Base-by-base conservation (phyloP, 148 eudicot genomes). In the Amaranthus cruentus region DNA sequence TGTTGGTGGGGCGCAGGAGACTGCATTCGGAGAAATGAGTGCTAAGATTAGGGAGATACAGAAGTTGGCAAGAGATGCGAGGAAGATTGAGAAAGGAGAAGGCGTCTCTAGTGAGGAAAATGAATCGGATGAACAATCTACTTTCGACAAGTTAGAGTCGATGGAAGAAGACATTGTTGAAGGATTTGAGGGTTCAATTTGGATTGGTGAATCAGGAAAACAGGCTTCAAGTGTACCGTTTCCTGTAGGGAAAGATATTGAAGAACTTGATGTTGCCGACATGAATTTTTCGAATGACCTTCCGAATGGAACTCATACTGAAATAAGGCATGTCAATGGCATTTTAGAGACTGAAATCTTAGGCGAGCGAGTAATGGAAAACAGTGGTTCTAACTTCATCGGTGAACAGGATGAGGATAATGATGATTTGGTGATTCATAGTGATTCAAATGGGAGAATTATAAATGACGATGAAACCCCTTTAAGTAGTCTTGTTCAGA, bases 21-120 rank as follows among this genome's bases (percentile, higher is more conserved):
- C 15, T 38, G 60, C 56, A 28, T 47, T 53, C 28, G 11, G n/a
- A 5, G 74, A 55, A 11, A 71, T 64, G 78, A 78, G 70, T 65
- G 18, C 69, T 43, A 75, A 58, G 56, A 75, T 79, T 70, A 63
- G 13, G 68, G 82, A 79, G 82, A 79, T 79, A 70, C 82, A 79
- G 47, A 79, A 49, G 67, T 89, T 91, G 97, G 98, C 95, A 11
- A 89, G 85, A 84, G 85, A 72, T 62, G 92, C 95, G 46, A 84
- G 95, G 54, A 86, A 86, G 76, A 72, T 77, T 81, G 96, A 93
- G 82, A 81, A 62, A 51, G 70, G 71, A 52, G 83, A 84, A 73
- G 38, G 46, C 48, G 70, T 80, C 57, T 11, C 52, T 13, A 44
- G 12, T 46, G 73, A 78, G 50, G 70, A 14, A 62, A 78, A 66